Conservation (phyloP, 208 protist species). For the Acanthamoeba polyphaga region DNA sequence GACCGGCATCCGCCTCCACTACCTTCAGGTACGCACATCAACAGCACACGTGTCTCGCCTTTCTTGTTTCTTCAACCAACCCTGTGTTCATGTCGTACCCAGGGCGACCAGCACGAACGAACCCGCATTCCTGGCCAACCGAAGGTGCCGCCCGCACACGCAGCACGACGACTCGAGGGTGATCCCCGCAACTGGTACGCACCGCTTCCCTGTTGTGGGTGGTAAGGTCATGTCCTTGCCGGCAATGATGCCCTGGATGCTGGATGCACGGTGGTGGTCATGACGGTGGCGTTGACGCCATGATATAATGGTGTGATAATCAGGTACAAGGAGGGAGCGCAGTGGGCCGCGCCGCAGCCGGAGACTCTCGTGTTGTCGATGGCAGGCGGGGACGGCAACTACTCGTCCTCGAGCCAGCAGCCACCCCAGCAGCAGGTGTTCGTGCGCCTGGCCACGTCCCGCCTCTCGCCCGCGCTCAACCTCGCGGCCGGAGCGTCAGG, state of each 20-base stretch:
- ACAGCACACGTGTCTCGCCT: background rate
- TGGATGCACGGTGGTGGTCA: background rate
- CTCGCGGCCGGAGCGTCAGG: background rate
- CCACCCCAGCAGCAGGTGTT: background rate
- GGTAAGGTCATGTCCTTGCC: background rate
- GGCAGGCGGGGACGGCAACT: background rate
- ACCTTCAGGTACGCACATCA: conserved; percentile 8
- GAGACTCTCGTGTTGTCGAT: background rate
- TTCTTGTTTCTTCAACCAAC: background rate
- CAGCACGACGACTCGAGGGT: conserved; percentile 3
- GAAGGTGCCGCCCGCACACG: background rate
- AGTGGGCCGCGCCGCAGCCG: background rate
- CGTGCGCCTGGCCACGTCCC: background rate
- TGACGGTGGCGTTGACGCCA: background rate
- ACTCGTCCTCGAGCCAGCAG: background rate
- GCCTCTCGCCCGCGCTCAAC: background rate
- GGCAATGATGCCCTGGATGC: too few species aligned
- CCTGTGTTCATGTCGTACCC: background rate
- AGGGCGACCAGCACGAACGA: conserved; percentile 25
- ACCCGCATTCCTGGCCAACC: background rate
- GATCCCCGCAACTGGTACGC: conserved; percentile 11
- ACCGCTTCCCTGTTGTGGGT: too few species aligned
- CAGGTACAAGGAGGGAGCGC: background rate
- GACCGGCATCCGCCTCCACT: conserved; percentile 66
- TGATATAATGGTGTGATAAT: background rate